These are phyloP conservation scores for Grosmannia clavigera DNA, from an alignment of 2,329 filamentous ascomycete species.

Conservation along the genomic window DNA sequence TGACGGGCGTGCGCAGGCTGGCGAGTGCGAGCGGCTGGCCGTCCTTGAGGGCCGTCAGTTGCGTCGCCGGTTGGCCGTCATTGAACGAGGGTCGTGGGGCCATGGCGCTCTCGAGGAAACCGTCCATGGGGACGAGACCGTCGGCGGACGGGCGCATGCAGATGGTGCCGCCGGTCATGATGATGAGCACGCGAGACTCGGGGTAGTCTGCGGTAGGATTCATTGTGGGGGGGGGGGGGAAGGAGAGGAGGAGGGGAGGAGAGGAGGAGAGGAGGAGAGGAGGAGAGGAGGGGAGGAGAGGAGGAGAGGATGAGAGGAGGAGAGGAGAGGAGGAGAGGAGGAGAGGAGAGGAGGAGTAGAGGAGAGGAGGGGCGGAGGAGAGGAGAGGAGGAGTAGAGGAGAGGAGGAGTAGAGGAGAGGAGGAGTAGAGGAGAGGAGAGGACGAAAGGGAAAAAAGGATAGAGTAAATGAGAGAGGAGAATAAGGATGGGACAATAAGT, in stretches of 20 bases:
- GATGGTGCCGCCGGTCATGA: constrained; percentile 83
- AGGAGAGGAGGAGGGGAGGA: neutral
- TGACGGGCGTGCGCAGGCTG: constrained; percentile 67
- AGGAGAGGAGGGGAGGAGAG: too few species aligned
- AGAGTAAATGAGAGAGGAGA: neutral
- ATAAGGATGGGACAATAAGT: neutral
- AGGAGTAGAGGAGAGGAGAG: neutral
- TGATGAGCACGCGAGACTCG: constrained; percentile 74
- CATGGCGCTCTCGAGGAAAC: constrained; percentile 74
- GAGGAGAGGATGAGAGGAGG: too few species aligned
- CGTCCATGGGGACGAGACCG: constrained; percentile 67
- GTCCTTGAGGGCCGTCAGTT: constrained; percentile 38
- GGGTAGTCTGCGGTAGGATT: constrained; percentile 30
- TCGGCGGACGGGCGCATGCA: constrained; percentile 78
- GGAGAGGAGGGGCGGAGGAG: too few species aligned
- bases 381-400: too few species aligned
- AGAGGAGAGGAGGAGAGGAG: neutral
- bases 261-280: neutral
- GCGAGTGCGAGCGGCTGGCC: constrained; percentile 41
- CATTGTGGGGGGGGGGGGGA: too few species aligned
- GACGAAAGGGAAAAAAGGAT: neutral
- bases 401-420: neutral
- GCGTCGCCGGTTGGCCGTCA: constrained; percentile 46
- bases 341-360: neutral
- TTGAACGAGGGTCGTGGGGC: constrained; percentile 77